Evolutionary conservation across 169 alveolate genomes (phyloP).

Genomic region (Plasmodium reichenowi): DNA sequence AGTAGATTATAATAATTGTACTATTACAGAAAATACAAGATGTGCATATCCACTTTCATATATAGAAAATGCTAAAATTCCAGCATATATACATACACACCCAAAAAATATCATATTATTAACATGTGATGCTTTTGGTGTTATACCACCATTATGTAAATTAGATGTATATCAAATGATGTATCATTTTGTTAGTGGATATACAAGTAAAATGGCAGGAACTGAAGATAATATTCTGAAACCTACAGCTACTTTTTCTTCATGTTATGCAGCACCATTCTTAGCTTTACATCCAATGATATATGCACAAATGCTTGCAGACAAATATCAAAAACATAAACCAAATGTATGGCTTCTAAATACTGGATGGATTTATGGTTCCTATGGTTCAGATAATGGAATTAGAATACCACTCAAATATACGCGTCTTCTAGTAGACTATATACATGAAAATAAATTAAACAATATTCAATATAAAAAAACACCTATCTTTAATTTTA

Average conservation of each 20-base stretch:
- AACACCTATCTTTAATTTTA: constrained; percentile 90
- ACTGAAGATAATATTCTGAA: constrained; percentile 94
- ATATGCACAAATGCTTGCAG: constrained; percentile 91
- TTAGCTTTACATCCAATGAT: constrained; percentile 95
- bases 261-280: constrained; percentile 98
- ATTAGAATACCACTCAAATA: constrained; percentile 91
- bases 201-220: constrained; percentile 96
- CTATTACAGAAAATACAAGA: constrained; percentile 95
- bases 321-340: constrained; percentile 81
- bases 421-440: constrained; percentile 94
- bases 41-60: constrained; percentile 94
- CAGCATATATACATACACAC: constrained; percentile 94
- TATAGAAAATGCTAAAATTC: constrained; percentile 94
- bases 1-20: constrained; percentile 92
- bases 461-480: constrained; percentile 77
- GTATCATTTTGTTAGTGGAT: constrained; percentile 97
- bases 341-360: constrained; percentile 93
- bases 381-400: constrained; percentile 91
- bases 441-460: constrained; percentile 91
- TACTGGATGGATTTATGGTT: constrained; percentile 97
- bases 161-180: constrained; percentile 92
- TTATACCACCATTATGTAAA: constrained; percentile 95
- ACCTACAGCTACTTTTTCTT: constrained; percentile 96
- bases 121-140: constrained; percentile 97
- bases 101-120: constrained; percentile 95